Percentiles rank a stretch among this genome's conserved stretches.
phyloP scores from a whole-genome alignment of 805 yeast genomes.

The Candida maesae region DNA sequence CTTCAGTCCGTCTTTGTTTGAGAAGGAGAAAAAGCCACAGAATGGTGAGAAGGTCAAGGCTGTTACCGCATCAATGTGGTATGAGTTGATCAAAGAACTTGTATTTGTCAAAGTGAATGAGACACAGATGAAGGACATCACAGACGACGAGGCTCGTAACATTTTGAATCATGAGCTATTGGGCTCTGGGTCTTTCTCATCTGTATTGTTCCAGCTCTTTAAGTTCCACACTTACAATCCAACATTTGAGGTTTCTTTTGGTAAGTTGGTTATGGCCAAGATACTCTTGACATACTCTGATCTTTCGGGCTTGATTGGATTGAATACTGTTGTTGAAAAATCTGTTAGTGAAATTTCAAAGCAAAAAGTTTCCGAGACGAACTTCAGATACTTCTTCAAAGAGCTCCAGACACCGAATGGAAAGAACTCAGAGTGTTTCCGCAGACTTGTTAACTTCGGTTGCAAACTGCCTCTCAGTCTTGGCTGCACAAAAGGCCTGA shows the following conservation, averaged over 20 bases:
- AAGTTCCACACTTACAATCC: conserved; percentile 20
- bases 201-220: conserved; percentile 14
- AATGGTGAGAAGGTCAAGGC: conserved; percentile 4
- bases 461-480: conserved; percentile 17
- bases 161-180: conserved; percentile 20
- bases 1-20: conserved; percentile 18
- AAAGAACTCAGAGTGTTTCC: conserved; percentile 20
- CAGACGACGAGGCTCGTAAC: conserved; percentile 18
- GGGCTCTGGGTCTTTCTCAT: conserved; percentile 1
- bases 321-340: conserved; percentile 14
- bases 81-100: conserved; percentile 23
- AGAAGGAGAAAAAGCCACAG: background rate
- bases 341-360: conserved; percentile 22
- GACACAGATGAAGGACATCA: conserved; percentile 7
- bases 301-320: conserved; percentile 13
- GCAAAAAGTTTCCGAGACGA: conserved; percentile 21
- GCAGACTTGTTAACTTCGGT: conserved; percentile 25
- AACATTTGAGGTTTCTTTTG: conserved; percentile 26
- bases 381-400: conserved; percentile 25
- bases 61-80: conserved; percentile 20
- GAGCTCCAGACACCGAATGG: conserved; percentile 18
- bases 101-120: conserved; percentile 24
- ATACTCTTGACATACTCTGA: conserved; percentile 21
- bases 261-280: conserved; percentile 22
- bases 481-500: conserved; percentile 23